phyloP scores from a whole-genome alignment of 2,329 filamentous ascomycete genomes.

The Orbilia quercus region DNA sequence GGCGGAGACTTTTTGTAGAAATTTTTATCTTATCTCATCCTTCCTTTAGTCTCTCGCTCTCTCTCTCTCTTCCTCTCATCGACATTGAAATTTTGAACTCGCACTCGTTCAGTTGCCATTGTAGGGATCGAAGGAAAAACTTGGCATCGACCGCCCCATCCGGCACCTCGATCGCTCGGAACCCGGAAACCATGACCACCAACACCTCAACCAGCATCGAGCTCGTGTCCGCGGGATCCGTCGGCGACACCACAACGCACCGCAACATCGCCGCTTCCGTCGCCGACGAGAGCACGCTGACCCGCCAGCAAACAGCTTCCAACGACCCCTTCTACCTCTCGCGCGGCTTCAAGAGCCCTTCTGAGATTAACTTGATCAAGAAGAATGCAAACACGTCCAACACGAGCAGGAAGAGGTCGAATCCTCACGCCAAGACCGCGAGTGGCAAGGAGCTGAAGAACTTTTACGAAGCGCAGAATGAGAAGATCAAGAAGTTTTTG shows the following conservation, averaged over 20 bases:
- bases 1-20: neutral
- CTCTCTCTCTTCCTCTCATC: neutral
- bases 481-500: constrained; percentile 88
- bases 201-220: constrained; percentile 52
- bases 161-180: neutral
- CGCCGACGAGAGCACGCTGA: constrained; percentile 42
- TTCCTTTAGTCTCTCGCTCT: neutral
- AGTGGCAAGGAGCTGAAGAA: constrained; percentile 73
- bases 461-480: constrained; percentile 92
- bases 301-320: constrained; percentile 28
- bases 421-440: constrained; percentile 62
- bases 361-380: constrained; percentile 82
- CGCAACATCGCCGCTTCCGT: constrained; percentile 23
- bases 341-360: constrained; percentile 78
- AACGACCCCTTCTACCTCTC: constrained; percentile 83
- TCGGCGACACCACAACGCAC: constrained; percentile 47
- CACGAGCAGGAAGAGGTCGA: constrained; percentile 61
- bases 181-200: constrained; percentile 25
- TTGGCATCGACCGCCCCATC: constrained; percentile 6
- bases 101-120: neutral
- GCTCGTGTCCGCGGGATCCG: constrained; percentile 25
- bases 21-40: neutral
- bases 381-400: constrained; percentile 69
- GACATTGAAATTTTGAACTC: neutral
- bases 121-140: neutral